Evolutionary conservation across 1,284 basidiomycete species (phyloP).

Genomic region (Psilocybe mexicana): DNA sequence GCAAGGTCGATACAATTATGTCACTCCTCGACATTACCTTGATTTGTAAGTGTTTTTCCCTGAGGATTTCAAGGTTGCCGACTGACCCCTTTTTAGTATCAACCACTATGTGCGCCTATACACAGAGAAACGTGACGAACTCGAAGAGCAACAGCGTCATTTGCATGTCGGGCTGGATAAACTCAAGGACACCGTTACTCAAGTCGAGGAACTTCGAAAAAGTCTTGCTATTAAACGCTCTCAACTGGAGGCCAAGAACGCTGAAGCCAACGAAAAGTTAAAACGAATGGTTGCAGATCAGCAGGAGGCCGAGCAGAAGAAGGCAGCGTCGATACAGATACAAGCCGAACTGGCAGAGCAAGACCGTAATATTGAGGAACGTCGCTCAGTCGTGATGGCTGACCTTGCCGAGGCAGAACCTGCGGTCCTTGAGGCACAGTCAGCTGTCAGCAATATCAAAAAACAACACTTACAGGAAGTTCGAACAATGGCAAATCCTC

Average conservation of each 20-base stretch:
- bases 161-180: conserved; percentile 98
- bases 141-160: conserved; percentile 99
- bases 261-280: conserved; percentile 95
- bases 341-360: conserved; percentile 92
- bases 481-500: conserved; percentile 97
- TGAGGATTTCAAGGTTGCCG: not conserved
- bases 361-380: conserved; percentile 87
- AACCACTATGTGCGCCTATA: conserved; percentile 97
- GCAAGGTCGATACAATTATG: conserved; percentile 93
- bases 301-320: conserved; percentile 98
- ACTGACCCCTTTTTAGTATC: conserved; percentile 58
- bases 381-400: conserved; percentile 86
- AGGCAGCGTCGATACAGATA: conserved; percentile 93
- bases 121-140: conserved; percentile 96
- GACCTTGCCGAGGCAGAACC: conserved; percentile 98
- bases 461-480: conserved; percentile 97
- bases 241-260: conserved; percentile 91
- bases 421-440: conserved; percentile 92
- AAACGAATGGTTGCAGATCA: conserved; percentile 98
- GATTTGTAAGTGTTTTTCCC: conserved; percentile 77
- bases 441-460: conserved; percentile 97
- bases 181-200: conserved; percentile 91
- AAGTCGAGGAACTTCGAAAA: conserved; percentile 95
- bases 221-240: conserved; percentile 94
- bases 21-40: conserved; percentile 97